A percentile compares a stretch with the other conserved stretches of the same genome.
phyloP scores from a whole-genome alignment of 148 eudicot species.

The Selenicereus undatus region DNA sequence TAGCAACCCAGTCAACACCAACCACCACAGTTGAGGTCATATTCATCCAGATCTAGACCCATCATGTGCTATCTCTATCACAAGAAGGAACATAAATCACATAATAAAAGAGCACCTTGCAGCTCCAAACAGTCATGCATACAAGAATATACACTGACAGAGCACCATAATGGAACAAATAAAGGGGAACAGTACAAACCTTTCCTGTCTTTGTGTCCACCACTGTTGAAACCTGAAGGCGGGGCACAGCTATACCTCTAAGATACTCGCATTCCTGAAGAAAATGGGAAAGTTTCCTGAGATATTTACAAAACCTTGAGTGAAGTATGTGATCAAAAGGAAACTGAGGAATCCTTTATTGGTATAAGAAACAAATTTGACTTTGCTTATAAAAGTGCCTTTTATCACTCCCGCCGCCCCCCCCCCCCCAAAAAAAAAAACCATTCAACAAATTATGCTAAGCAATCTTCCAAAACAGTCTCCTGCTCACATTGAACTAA shows the following conservation, averaged over 20 bases:
- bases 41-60: neutral
- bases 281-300: constrained; percentile 15
- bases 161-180: constrained; percentile 1
- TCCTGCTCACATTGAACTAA: neutral
- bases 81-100: neutral
- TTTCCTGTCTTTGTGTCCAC: constrained; percentile 91
- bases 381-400: neutral
- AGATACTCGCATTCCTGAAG: constrained; percentile 94
- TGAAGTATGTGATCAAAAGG: neutral
- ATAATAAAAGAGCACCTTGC: neutral
- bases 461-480: neutral
- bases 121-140: neutral
- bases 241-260: constrained; percentile 73
- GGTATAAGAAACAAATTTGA: neutral
- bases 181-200: constrained; percentile 39
- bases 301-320: constrained; percentile 8
- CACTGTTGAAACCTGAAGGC: constrained; percentile 85
- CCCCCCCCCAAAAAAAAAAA: no score
- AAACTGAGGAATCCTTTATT: neutral
- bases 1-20: no score
- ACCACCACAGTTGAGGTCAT: neutral
- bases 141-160: neutral
- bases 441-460: neutral
- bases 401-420: no score
- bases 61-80: neutral